Percentiles rank a stretch among this genome's conserved stretches.
Evolutionary conservation across 192 early-diverging fungal genomes (phyloP).

Genomic region (Coemansia reversa): DNA sequence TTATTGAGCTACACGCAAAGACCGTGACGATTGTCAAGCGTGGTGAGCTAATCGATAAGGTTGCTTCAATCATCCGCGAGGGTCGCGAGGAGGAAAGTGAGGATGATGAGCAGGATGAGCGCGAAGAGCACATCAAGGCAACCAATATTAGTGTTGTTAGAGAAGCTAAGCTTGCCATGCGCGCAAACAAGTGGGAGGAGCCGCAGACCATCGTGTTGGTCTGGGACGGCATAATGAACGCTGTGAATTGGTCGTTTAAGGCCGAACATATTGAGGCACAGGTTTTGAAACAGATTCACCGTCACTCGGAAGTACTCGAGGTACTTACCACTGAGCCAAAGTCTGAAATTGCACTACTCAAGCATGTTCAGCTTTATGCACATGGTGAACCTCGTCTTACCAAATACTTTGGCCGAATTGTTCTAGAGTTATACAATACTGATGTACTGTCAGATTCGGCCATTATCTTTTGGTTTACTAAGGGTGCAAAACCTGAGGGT

Average conservation of each 20-base stretch:
- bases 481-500: conserved; percentile 84
- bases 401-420: conserved; percentile 82
- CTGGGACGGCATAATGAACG: conserved; percentile 81
- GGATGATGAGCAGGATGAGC: conserved; percentile 16
- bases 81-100: conserved; percentile 17
- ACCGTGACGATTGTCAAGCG: conserved; percentile 68
- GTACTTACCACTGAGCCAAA: conserved; percentile 59
- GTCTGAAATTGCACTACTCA: conserved; percentile 82
- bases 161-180: conserved; percentile 32
- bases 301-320: conserved; percentile 73
- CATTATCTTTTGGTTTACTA: conserved; percentile 92
- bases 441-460: conserved; percentile 90
- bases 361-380: conserved; percentile 80
- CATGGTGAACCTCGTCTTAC: conserved; percentile 88
- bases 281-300: conserved; percentile 61
- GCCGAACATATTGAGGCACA: conserved; percentile 83
- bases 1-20: conserved; percentile 79
- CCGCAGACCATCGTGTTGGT: conserved; percentile 69
- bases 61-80: conserved; percentile 64
- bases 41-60: conserved; percentile 60
- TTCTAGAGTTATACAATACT: conserved; percentile 81
- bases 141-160: conserved; percentile 30
- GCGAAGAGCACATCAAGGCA: conserved; percentile 15
- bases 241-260: conserved; percentile 75
- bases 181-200: conserved; percentile 67